Conservation (phyloP, 345 rosid genomes). For the Mangifera indica region DNA sequence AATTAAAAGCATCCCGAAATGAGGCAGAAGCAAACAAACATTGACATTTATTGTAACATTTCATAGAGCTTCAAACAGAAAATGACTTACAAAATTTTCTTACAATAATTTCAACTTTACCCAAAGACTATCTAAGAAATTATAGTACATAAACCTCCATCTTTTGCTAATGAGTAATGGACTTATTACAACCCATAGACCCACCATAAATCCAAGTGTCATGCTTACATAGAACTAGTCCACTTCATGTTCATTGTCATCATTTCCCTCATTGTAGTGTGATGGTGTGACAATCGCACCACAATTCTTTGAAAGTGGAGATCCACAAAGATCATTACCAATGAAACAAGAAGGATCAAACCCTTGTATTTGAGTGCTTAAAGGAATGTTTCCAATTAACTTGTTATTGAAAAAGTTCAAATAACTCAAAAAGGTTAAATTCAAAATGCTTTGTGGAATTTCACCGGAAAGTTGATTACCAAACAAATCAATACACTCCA, state of each 20-base stretch:
- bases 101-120: no score
- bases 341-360: conserved; percentile 1
- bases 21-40: no score
- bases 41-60: no score
- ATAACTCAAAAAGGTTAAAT: not conserved
- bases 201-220: conserved; percentile 1
- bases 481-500: conserved; percentile 14
- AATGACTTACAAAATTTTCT: no score
- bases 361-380: conserved; percentile 5
- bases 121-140: no score
- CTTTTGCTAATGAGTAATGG: no score
- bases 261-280: no score
- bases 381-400: conserved; percentile 5
- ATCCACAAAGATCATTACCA: not conserved
- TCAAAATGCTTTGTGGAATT: conserved; percentile 6
- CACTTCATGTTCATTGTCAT: not conserved
- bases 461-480: conserved; percentile 15
- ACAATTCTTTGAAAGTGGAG: not conserved
- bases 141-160: no score
- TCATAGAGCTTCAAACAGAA: no score
- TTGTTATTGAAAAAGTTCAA: not conserved
- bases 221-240: not conserved
- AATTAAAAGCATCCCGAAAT: no score
- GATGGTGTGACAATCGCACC: no score
- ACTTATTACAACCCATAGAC: not conserved